phyloP scores from a whole-genome alignment of 768 basidiomycete species.

The Leccinellum luteum region DNA sequence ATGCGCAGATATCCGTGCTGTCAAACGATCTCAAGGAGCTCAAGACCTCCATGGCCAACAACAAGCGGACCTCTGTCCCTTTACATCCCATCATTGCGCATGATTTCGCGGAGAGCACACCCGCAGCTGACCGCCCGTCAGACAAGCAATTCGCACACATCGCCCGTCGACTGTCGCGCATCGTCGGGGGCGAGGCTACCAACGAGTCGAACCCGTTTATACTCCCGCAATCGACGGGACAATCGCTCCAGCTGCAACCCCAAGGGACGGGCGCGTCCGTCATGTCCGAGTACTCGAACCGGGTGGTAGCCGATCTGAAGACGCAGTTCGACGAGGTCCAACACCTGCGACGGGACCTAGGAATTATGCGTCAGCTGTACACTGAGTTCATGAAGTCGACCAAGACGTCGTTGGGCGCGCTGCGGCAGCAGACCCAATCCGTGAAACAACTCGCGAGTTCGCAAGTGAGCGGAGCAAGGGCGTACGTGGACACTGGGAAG shows the following conservation, averaged over 20 bases:
- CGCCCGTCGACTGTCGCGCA: constrained; percentile 71
- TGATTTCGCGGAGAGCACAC: constrained; percentile 64
- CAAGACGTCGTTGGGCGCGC: constrained; percentile 73
- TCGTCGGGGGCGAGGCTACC: constrained; percentile 46
- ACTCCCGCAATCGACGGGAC: constrained; percentile 64
- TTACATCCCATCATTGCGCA: constrained; percentile 47
- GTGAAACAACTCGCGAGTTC: constrained; percentile 84
- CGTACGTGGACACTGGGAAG: constrained; percentile 90
- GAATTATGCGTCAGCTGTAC: constrained; percentile 92
- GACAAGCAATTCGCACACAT: constrained; percentile 72
- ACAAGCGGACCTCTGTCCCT: constrained; percentile 51
- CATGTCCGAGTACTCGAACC: constrained; percentile 66
- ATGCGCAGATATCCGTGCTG: constrained; percentile 79
- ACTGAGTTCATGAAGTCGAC: constrained; percentile 91
- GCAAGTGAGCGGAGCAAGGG: constrained; percentile 81
- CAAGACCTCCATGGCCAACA: constrained; percentile 57
- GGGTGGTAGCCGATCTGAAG: constrained; percentile 79
- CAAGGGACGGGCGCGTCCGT: constrained; percentile 77
- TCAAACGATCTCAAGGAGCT: constrained; percentile 91
- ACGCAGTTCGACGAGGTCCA: constrained; percentile 95
- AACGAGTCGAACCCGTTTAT: constrained; percentile 37
- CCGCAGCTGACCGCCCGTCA: constrained; percentile 62
- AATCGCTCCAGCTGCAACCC: constrained; percentile 54
- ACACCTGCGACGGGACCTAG: constrained; percentile 88
- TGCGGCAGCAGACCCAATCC: constrained; percentile 81